Conservation (phyloP, 1,139 yeast species). For the Yamadazyma kanchanaburiensis region DNA sequence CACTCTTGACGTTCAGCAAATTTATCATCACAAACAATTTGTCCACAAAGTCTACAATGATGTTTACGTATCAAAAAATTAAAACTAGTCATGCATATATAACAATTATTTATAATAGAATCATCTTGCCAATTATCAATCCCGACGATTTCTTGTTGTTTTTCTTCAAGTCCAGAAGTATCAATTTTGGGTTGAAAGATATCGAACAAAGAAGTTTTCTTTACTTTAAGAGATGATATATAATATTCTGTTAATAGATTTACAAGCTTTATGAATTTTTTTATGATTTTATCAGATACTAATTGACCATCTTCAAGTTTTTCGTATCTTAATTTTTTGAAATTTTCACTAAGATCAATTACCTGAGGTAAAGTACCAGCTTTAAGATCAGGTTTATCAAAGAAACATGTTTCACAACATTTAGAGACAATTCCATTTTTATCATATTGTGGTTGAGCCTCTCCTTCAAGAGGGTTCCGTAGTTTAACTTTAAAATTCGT, state of each 20-base stretch:
- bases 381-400: slow-evolving; percentile 51
- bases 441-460: slow-evolving; percentile 35
- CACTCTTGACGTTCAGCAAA: slow-evolving; percentile 42
- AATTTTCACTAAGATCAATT: slow-evolving; percentile 46
- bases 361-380: slow-evolving; percentile 36
- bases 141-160: slow-evolving; percentile 37
- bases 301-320: slow-evolving; percentile 44
- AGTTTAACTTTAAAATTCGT: slow-evolving; percentile 49
- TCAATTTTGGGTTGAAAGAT: slow-evolving; percentile 4
- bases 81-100: slow-evolving; percentile 60
- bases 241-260: slow-evolving; percentile 16
- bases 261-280: slow-evolving; percentile 51
- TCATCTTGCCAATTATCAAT: slow-evolving; percentile 65
- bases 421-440: slow-evolving; percentile 61
- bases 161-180: slow-evolving; percentile 4
- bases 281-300: slow-evolving; percentile 56
- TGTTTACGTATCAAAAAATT: slow-evolving; percentile 68
- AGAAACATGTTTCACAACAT: slow-evolving; percentile 65
- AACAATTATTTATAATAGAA: slow-evolving; percentile 48
- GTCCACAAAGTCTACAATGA: slow-evolving; percentile 86
- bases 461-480: slow-evolving; percentile 29
- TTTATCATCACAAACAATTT: slow-evolving; percentile 71
- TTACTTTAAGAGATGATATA: neutral
- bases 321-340: slow-evolving; percentile 35
- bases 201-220: slow-evolving; percentile 1